A percentile compares a stretch with the other conserved stretches of the same genome.
Evolutionary conservation across 164 flowering plant species (phyloP).

Genomic region (Dillenia suffruticosa): DNA sequence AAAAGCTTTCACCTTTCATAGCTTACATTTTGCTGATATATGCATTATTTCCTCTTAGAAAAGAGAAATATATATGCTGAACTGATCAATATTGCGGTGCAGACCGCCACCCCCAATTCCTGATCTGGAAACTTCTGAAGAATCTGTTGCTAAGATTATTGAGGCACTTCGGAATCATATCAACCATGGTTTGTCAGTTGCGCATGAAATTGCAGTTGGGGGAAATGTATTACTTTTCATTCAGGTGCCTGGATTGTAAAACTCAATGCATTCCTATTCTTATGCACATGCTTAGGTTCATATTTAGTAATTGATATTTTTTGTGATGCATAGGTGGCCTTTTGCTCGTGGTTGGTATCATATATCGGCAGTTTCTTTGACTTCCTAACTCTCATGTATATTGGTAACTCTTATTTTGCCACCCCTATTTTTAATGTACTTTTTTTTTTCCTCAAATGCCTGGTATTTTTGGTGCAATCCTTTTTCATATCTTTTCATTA

Average conservation of each 20-base stretch:
- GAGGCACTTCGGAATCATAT: constrained; percentile 37
- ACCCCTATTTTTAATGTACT: too few relatives aligned
- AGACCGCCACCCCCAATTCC: constrained; percentile 94
- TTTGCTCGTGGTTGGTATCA: constrained; percentile 54
- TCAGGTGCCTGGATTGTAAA: constrained; percentile 40
- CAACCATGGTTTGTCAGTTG: constrained; percentile 51
- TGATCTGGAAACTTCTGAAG: constrained; percentile 71
- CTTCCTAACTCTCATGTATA: constrained; percentile 68
- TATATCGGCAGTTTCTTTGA: constrained; percentile 68
- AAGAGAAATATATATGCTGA: background rate
- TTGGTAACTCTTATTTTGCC: constrained; percentile 47
- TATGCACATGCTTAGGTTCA: background rate
- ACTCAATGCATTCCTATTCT: background rate
- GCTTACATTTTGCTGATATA: too few relatives aligned
- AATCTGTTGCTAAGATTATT: constrained; percentile 36
- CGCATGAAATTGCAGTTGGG: constrained; percentile 57
- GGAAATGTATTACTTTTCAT: constrained; percentile 48
- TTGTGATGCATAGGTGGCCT: constrained; percentile 44
- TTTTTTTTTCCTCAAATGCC: background rate
- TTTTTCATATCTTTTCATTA: too few relatives aligned
- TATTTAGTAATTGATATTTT: background rate
- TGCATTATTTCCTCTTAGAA: too few relatives aligned
- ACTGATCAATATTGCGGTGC: constrained; percentile 5
- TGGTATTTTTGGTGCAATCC: too few relatives aligned
- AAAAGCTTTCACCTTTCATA: too few relatives aligned